A percentile compares a stretch with the other conserved stretches of the same genome.
phyloP scores from a whole-genome alignment of 306 rosid genomes.

The Cucurbita pepo region DNA sequence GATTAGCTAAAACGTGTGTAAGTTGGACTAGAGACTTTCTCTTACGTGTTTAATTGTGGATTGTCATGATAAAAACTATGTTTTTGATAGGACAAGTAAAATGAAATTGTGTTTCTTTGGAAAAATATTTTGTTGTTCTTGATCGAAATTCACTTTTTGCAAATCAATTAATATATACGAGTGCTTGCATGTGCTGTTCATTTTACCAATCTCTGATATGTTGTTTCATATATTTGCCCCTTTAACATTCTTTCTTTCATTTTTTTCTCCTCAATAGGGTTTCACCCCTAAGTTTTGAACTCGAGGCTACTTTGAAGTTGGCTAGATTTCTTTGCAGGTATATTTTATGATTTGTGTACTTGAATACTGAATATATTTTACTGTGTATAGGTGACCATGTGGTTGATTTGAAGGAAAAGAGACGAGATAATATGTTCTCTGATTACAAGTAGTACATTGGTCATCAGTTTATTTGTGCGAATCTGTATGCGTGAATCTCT shows the following conservation, averaged over 20 bases:
- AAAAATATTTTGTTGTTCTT: neutral
- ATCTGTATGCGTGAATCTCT: neutral
- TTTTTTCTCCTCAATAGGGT: conserved; percentile 43
- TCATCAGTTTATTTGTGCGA: neutral
- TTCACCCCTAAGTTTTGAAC: conserved; percentile 93
- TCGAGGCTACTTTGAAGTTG: conserved; percentile 90
- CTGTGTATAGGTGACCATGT: neutral
- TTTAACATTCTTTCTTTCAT: neutral
- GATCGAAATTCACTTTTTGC: neutral
- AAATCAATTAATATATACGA: neutral
- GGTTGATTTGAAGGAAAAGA: neutral
- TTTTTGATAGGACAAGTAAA: neutral
- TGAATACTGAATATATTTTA: neutral
- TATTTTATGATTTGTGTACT: neutral
- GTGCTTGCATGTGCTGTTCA: neutral
- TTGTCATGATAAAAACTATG: neutral
- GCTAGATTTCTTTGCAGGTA: conserved; percentile 97
- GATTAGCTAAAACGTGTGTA: neutral
- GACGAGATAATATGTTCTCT: neutral
- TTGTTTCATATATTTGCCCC: neutral
- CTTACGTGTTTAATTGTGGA: neutral
- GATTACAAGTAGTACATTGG: neutral
- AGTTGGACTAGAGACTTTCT: neutral
- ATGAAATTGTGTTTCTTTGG: neutral
- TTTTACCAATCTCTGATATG: neutral